Base-by-base conservation (phyloP, 192 early-diverging fungal genomes). In the Obelidium mucronatum region DNA sequence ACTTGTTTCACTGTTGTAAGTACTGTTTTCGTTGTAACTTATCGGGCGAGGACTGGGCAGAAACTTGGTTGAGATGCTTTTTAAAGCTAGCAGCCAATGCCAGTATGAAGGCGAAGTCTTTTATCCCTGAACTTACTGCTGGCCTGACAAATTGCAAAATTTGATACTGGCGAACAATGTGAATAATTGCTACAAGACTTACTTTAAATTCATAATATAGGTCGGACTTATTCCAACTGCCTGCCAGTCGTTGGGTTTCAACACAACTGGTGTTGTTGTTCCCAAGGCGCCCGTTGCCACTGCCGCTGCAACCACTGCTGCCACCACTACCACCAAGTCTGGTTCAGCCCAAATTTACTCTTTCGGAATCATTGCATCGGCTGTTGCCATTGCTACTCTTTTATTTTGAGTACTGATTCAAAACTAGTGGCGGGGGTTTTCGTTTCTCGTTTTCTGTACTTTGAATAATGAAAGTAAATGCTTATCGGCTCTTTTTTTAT, bases 281-380 rank as follows among this genome's bases (percentile, higher is more conserved):
- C 69, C 69, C 6, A 54, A 24, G 19, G 40, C 34, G 28, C 19
- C 52, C 2, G 42, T 30, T 44, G 24, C 67, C 36, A 30, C 67
- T n/a, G n/a, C 63, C 28, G 63, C 37, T 36, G 63, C 35, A 24
- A 69, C 67, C 2, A 8, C 67, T 53, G 24, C 28, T 44, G 58
- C 58, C 24, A 24, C 24, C 24, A 60, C 24, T 13, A 60, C 58
- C 24, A 34, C 26, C 8, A 34, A 34, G 58, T 26, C 58, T 33
- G 33, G n/a, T n/a, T n/a, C 48, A 51, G 48, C 8, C 22, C 48
- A 51, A 51, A 51, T 51, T 22, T 22, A 51, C 8, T 51, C 48
- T 51, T 51, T 51, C 48, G 48, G 48, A 22, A 51, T 51, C 48
- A 13, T 51, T 8, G 48, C 48, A 51, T 51, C 48, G 11, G 48